Evolutionary conservation across 2,329 filamentous ascomycete genomes (phyloP), one percentile per base, ranked within the genome.

Genomic region (Pseudogymnoascus sp.): DNA sequence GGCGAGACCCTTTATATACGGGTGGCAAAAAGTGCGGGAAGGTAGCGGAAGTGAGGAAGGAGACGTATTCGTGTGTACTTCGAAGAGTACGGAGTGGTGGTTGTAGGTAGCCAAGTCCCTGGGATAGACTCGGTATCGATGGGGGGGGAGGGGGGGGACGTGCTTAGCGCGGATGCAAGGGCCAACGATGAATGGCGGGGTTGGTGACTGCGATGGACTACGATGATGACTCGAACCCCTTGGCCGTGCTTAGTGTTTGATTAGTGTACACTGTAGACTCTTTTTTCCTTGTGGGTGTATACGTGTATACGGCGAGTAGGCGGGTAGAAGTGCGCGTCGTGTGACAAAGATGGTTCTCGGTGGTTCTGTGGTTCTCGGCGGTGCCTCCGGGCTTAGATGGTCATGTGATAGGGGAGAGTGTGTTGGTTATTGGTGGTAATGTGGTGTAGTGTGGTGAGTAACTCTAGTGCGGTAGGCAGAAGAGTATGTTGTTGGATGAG

Each of bases 1-100:
- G 46, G 46, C 46, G 46, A 56, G 46, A 56, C 46, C 44, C 46
- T 56, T 56, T 56, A 56, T 56, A 56, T 56, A 56, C 5, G 25
- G 46, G 46, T 56, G 46, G 46, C 46, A 18, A 56, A 56, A 34
- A 56, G n/a, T 7, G 25, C 25, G 25, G 46, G 46, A 31, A 10
- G 23, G 25, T 53, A 31, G 46, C n/a, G 46, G 31, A 23, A 8
- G 21, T 31, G 46, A 53, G 23, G 46, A 6, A n/a, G 25, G 46
- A 53, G 14, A 53, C n/a, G 46, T 53, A 53, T 53, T 53, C 25
- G 46, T 53, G 46, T 53, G 46, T 53, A 53, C 46, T 31, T 31
- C 8, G 4, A 11, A 5, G 7, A 53, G 46, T 53, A 31, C 21
- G 21, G 21, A 23, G 21, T 23, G 3, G 21, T 23, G 21, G 21